These are phyloP conservation scores for Leptomonas pyrrhocoris DNA, from an alignment of 208 protist species.

Conservation along the genomic window DNA sequence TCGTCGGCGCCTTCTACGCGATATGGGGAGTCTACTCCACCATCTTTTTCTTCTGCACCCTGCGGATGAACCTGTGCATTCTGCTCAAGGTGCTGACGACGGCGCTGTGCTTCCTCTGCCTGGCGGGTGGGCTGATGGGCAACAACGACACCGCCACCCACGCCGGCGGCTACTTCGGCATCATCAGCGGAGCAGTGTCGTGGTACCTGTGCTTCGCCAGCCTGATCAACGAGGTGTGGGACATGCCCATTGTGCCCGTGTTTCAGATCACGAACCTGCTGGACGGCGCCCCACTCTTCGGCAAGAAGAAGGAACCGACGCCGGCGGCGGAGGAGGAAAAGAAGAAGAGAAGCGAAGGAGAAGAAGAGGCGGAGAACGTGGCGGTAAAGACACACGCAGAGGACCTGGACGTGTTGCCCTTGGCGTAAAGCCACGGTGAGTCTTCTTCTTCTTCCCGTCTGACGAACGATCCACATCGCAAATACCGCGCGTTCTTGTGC, in stretches of 20 bases:
- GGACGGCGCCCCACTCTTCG: slow-evolving; percentile 7
- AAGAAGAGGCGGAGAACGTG: no score
- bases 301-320: background rate
- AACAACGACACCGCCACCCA: slow-evolving; percentile 19
- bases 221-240: slow-evolving; percentile 53
- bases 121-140: slow-evolving; percentile 21
- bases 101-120: slow-evolving; percentile 31
- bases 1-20: slow-evolving; percentile 23
- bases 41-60: slow-evolving; percentile 33
- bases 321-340: background rate
- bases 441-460: background rate
- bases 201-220: slow-evolving; percentile 54
- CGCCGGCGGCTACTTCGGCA: slow-evolving; percentile 49
- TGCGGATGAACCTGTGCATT: slow-evolving; percentile 37
- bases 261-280: slow-evolving; percentile 32
- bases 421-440: no score
- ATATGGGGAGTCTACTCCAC: slow-evolving; percentile 39
- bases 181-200: slow-evolving; percentile 48
- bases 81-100: slow-evolving; percentile 32
- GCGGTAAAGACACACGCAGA: background rate
- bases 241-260: slow-evolving; percentile 39
- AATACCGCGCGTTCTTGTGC: no score
- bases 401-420: background rate
- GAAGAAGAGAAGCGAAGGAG: no score
- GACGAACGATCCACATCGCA: background rate